These are phyloP conservation scores for Colletotrichum paranaense DNA, from an alignment of 2,329 filamentous ascomycete species.

Conservation along the genomic window DNA sequence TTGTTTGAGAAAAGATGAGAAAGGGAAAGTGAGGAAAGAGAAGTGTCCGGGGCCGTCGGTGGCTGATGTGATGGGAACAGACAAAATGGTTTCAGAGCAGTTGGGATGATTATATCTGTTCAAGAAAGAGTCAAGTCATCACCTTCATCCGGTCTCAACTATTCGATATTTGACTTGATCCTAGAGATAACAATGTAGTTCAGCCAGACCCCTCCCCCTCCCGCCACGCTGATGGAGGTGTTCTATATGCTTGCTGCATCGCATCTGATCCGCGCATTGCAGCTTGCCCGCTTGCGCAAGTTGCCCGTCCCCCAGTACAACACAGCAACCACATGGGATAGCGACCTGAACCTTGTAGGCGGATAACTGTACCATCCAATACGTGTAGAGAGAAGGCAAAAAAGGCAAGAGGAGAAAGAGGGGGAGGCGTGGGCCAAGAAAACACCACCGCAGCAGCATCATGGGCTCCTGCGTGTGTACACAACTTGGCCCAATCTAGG, in stretches of 20 bases:
- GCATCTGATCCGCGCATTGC: constrained; percentile 26
- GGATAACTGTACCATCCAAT: neutral
- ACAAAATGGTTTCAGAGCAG: constrained; percentile 24
- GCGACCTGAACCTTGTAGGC: neutral
- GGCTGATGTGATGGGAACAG: constrained; percentile 8
- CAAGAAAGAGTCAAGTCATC: constrained; percentile 1
- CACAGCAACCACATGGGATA: neutral
- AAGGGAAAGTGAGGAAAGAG: neutral
- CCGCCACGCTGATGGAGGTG: constrained; percentile 11
- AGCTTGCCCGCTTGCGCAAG: constrained; percentile 20
- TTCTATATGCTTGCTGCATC: constrained; percentile 30
- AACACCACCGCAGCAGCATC: neutral
- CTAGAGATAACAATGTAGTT: constrained; percentile 5
- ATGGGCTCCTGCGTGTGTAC: neutral
- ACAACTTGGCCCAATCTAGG: neutral
- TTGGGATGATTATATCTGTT: constrained; percentile 22
- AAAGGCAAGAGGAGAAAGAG: neutral
- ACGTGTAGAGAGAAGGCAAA: neutral
- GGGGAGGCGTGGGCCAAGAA: constrained; percentile 24
- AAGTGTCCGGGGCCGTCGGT: neutral
- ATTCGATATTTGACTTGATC: neutral
- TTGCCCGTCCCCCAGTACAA: constrained; percentile 7
- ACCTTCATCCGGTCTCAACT: constrained; percentile 1
- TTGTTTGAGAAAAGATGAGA: neutral
- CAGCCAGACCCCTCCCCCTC: neutral